phyloP scores from a whole-genome alignment of 1,284 basidiomycete genomes.

The Cryptococcus neoformans region DNA sequence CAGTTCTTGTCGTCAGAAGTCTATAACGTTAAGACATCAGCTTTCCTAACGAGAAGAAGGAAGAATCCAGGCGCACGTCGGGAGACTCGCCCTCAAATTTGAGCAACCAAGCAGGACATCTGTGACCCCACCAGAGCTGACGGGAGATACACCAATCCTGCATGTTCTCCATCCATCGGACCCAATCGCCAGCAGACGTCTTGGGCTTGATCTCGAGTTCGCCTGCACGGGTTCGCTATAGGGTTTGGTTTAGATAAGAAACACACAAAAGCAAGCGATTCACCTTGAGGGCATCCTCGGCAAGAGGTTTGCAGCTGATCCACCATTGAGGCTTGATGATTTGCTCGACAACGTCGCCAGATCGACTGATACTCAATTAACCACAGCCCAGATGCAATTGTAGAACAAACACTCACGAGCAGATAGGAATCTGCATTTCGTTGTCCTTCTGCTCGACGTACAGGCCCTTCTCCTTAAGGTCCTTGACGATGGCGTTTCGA shows the following conservation, averaged over 20 bases:
- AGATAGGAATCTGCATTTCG: constrained; percentile 90
- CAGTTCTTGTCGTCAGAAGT: constrained; percentile 70
- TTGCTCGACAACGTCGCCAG: constrained; percentile 94
- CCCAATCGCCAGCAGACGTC: constrained; percentile 90
- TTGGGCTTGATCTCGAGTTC: constrained; percentile 82
- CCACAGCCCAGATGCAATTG: neutral
- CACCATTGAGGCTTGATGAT: constrained; percentile 99
- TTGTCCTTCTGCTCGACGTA: constrained; percentile 94
- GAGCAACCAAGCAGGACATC: constrained; percentile 93
- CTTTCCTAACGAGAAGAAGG: neutral
- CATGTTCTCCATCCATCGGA: constrained; percentile 91
- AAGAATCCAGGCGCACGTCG: constrained; percentile 58
- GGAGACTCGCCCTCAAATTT: constrained; percentile 74
- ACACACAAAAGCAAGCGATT: neutral
- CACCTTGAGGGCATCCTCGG: constrained; percentile 84
- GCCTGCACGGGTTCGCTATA: constrained; percentile 76
- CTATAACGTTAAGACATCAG: constrained; percentile 45
- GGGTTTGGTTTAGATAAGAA: neutral
- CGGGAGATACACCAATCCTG: constrained; percentile 99
- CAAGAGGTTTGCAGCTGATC: constrained; percentile 91
- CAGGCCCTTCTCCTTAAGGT: constrained; percentile 78
- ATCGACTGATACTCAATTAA: constrained; percentile 55
- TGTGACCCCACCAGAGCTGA: constrained; percentile 99
- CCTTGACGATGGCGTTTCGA: constrained; percentile 77
- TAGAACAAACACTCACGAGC: constrained; percentile 53